Conservation (phyloP, 768 basidiomycete species). For the Postia placenta region DNA sequence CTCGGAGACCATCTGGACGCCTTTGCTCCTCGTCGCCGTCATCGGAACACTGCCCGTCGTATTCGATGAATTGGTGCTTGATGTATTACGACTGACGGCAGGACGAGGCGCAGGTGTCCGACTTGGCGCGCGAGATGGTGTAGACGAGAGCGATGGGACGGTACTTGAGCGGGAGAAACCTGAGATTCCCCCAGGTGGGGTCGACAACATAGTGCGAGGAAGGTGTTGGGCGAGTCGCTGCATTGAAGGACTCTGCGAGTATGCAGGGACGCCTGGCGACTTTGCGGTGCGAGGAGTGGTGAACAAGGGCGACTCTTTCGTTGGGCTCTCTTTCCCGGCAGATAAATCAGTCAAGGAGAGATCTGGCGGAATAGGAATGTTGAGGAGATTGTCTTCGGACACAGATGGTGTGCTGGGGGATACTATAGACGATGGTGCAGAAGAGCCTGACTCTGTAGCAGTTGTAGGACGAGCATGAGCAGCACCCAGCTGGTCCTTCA, state of each 20-base stretch:
- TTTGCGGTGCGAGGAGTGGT: slow-evolving; percentile 15
- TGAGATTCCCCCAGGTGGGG: slow-evolving; percentile 35
- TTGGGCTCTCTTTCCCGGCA: slow-evolving; percentile 34
- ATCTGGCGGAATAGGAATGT: slow-evolving; percentile 52
- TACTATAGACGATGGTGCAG: slow-evolving; percentile 16
- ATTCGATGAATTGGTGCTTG: slow-evolving; percentile 27
- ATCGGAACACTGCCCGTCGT: slow-evolving; percentile 25
- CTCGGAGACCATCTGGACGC: slow-evolving; percentile 89
- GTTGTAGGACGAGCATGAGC: slow-evolving; percentile 26
- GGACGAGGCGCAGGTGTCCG: slow-evolving; percentile 27
- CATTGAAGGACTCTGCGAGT: slow-evolving; percentile 23
- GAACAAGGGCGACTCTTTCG: slow-evolving; percentile 25
- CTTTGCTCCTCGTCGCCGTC: slow-evolving; percentile 64
- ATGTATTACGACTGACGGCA: slow-evolving; percentile 30
- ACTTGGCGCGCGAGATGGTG: slow-evolving; percentile 33
- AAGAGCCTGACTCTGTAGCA: slow-evolving; percentile 1
- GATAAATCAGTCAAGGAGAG: slow-evolving; percentile 54
- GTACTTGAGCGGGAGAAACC: slow-evolving; percentile 51
- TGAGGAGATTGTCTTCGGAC: slow-evolving; percentile 54
- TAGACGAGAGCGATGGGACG: slow-evolving; percentile 43
- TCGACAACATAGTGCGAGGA: slow-evolving; percentile 33
- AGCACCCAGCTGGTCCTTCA: slow-evolving; percentile 65
- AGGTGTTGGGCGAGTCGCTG: slow-evolving; percentile 45
- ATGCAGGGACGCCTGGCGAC: slow-evolving; percentile 6
- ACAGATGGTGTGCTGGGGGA: slow-evolving; percentile 27